Evolutionary conservation across 2,329 filamentous ascomycete genomes (phyloP).

Genomic region (Blastomyces silverae): DNA sequence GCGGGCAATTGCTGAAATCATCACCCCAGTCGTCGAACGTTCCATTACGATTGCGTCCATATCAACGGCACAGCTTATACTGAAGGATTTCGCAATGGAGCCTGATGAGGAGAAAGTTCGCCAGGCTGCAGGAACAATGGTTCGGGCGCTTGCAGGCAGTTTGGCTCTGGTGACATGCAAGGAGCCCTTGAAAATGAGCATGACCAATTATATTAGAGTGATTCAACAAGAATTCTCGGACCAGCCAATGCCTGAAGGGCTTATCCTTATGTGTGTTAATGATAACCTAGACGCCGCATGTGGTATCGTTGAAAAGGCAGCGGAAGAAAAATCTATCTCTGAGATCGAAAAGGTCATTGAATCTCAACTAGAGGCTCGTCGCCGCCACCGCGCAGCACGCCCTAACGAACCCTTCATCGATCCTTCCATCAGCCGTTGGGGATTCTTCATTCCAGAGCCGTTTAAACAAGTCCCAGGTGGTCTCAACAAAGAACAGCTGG

Average conservation of each 20-base stretch:
- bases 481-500: slow-evolving; percentile 84
- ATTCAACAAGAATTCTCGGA: slow-evolving; percentile 59
- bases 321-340: slow-evolving; percentile 82
- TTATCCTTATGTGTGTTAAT: slow-evolving; percentile 97
- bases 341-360: slow-evolving; percentile 95
- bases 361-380: slow-evolving; percentile 67
- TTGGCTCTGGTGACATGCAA: slow-evolving; percentile 97
- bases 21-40: slow-evolving; percentile 91
- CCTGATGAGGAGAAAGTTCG: slow-evolving; percentile 80
- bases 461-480: slow-evolving; percentile 79
- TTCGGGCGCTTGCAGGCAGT: slow-evolving; percentile 87
- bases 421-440: slow-evolving; percentile 76
- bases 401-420: slow-evolving; percentile 82
- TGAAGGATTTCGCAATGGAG: slow-evolving; percentile 94
- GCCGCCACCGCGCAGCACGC: slow-evolving; percentile 65
- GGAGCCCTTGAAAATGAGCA: slow-evolving; percentile 90
- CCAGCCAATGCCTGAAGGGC: slow-evolving; percentile 80
- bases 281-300: slow-evolving; percentile 93
- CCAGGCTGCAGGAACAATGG: slow-evolving; percentile 83
- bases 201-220: slow-evolving; percentile 94
- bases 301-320: slow-evolving; percentile 88
- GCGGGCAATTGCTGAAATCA: slow-evolving; percentile 89
- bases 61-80: slow-evolving; percentile 88
- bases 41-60: slow-evolving; percentile 98
- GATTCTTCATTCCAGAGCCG: slow-evolving; percentile 85